Evolutionary conservation across 257 asterid genomes (phyloP).

Genomic region (Ajuga chamaepitys): DNA sequence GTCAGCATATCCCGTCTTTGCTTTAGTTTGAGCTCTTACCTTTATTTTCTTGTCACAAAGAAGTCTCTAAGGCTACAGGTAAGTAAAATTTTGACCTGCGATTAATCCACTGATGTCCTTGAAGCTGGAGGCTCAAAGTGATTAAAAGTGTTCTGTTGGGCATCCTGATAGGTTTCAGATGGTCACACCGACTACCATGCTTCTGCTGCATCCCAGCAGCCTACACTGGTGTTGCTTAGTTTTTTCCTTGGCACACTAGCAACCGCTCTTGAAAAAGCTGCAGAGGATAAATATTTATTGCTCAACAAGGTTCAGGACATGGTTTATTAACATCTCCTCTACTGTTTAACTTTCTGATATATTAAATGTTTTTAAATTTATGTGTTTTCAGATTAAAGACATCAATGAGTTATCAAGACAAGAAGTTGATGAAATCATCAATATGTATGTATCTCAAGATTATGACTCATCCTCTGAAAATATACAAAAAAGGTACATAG

Average conservation of each 20-base stretch:
- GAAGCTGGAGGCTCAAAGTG: slow-evolving; percentile 1
- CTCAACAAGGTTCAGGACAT: slow-evolving; percentile 60
- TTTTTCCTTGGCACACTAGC: slow-evolving; percentile 57
- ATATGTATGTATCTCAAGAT: slow-evolving; percentile 47
- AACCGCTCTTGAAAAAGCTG: slow-evolving; percentile 60
- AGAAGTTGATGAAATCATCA: slow-evolving; percentile 89
- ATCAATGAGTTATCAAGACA: slow-evolving; percentile 92
- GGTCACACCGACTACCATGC: slow-evolving; percentile 37
- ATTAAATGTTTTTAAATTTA: neutral
- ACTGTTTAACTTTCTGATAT: slow-evolving; percentile 2
- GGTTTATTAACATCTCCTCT: neutral
- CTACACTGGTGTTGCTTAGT: slow-evolving; percentile 58
- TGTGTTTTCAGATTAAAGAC: slow-evolving; percentile 62
- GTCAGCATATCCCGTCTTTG: slow-evolving; percentile 64
- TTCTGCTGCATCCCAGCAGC: slow-evolving; percentile 62
- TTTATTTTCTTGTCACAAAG: slow-evolving; percentile 73
- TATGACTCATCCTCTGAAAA: slow-evolving; percentile 58
- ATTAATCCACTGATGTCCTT: neutral
- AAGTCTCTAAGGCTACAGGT: slow-evolving; percentile 80
- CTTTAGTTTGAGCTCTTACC: slow-evolving; percentile 90
- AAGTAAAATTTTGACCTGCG: slow-evolving; percentile 9
- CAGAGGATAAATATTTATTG: slow-evolving; percentile 76
- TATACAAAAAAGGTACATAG: slow-evolving; percentile 64
- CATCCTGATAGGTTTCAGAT: slow-evolving; percentile 58
- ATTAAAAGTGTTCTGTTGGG: neutral